Evolutionary conservation across 257 asterid species (phyloP), one percentile per base, ranked within the genome.

Genomic region (Rehmannia glutinosa): DNA sequence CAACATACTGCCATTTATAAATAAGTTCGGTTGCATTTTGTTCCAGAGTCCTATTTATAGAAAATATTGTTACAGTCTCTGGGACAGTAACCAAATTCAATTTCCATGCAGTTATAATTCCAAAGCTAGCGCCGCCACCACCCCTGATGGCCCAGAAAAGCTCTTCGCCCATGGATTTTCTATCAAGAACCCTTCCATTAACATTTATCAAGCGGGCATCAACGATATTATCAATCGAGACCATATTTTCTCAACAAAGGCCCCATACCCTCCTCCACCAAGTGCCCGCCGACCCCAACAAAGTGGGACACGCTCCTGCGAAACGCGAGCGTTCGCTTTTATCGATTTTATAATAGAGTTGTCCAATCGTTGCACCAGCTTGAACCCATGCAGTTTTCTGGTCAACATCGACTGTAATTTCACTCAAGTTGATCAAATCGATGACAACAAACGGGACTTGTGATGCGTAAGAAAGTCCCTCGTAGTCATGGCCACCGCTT

Each of bases 121-220:
- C 83, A 15, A 75, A 81, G 59, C 81, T 81, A 20, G 77, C 58
- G 32, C 73, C 86, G 5, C 86, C 84, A 12, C 86, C n/a, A n/a
- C n/a, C n/a, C n/a, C n/a, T n/a, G n/a, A n/a, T n/a, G n/a, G n/a
- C n/a, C n/a, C n/a, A n/a, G 30, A 81, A 78, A 3, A 81, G n/a
- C 55, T 78, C 86, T 54, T 81, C 83, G 5, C 83, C 84, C 86
- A 81, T 82, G 0, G 60, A 21, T 55, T 55, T 62, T 25, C 80
- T 57, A 16, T 82, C 76, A 6, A 78, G 69, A 63, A 75, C 25
- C 17, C 64, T 51, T 32, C 86, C 86, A 8, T 43, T 73, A 0
- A 13, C 80, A 17, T 81, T 80, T 0, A 78, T 74, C 1, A 81
- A 1, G 12, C 49, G 58, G 3, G 82, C 86, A 43, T 81, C 86